These are phyloP conservation scores for Eimeria praecox DNA, from an alignment of 169 alveolate genomes.

Conservation along the genomic window DNA sequence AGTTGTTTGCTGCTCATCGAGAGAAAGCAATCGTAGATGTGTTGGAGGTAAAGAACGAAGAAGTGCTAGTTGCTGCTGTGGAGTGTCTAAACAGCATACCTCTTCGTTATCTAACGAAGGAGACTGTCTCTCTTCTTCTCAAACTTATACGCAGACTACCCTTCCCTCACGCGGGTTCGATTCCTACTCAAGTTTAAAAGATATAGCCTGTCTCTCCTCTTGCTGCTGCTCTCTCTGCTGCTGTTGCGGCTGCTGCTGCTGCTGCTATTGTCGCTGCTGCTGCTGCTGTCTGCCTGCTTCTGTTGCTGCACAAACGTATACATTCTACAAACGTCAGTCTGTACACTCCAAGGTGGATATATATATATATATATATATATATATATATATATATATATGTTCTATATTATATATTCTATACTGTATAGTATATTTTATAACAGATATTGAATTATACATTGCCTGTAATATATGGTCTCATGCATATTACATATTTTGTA, in stretches of 20 bases:
- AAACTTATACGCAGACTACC: background rate
- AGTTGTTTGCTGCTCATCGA: background rate
- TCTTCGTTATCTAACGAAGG: background rate
- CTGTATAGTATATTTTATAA: background rate
- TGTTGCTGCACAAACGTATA: too few species aligned
- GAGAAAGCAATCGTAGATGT: slow-evolving; percentile 18
- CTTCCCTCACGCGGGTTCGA: slow-evolving; percentile 25
- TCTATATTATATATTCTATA: background rate
- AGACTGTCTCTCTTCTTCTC: background rate
- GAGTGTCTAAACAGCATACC: slow-evolving; percentile 59
- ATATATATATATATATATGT: too few species aligned
- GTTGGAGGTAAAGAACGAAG: slow-evolving; percentile 42
- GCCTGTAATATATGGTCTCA: too few species aligned
- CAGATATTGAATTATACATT: too few species aligned
- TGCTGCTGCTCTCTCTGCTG: background rate
- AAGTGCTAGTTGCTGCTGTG: slow-evolving; percentile 17
- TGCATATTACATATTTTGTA: background rate
- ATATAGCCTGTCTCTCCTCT: background rate
- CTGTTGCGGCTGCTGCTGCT: background rate
- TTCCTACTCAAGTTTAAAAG: background rate
- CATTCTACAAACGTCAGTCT: background rate
- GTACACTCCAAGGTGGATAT: background rate
- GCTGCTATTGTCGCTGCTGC: background rate
- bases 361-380: too few species aligned
- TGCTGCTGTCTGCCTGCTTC: background rate